Evolutionary conservation across 2,329 filamentous ascomycete genomes (phyloP).

Genomic region (Sphaerostilbella broomeana): DNA sequence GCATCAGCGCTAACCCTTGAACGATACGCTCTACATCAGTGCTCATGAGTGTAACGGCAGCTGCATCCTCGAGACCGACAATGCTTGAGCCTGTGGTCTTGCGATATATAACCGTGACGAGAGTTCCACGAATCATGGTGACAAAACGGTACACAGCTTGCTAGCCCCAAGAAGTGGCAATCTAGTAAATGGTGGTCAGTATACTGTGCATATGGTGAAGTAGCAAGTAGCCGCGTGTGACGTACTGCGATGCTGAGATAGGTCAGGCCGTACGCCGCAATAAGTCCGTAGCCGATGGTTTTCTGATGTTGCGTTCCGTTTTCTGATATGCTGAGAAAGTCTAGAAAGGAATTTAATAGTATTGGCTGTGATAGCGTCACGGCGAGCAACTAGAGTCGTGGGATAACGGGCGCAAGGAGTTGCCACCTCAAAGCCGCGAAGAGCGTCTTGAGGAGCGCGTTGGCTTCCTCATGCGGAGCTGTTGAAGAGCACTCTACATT

Average conservation of each 20-base stretch:
- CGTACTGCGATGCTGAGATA: slow-evolving; percentile 27
- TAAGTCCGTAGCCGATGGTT: slow-evolving; percentile 27
- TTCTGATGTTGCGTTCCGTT: slow-evolving; percentile 18
- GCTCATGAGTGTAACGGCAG: slow-evolving; percentile 36
- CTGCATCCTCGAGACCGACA: slow-evolving; percentile 25
- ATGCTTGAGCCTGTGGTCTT: slow-evolving; percentile 27
- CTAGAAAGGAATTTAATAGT: slow-evolving; percentile 25
- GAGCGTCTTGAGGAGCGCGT: too few species aligned
- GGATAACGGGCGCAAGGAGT: too few species aligned
- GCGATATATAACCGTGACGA: slow-evolving; percentile 27
- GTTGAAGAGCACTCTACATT: too few species aligned
- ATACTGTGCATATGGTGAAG: too few species aligned
- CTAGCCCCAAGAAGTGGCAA: too few species aligned
- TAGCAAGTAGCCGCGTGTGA: slow-evolving; percentile 24
- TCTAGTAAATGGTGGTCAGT: slow-evolving; percentile 23
- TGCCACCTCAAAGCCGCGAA: too few species aligned
- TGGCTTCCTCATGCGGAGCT: too few species aligned
- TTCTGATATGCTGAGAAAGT: slow-evolving; percentile 24
- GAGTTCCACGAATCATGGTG: slow-evolving; percentile 25
- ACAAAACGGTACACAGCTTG: slow-evolving; percentile 27
- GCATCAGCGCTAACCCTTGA: background rate
- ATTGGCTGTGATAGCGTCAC: too few species aligned
- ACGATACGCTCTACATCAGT: slow-evolving; percentile 26
- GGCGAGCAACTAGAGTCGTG: too few species aligned
- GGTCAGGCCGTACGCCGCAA: slow-evolving; percentile 28